phyloP scores from a whole-genome alignment of 2,329 filamentous ascomycete species.

The Berkeleyomyces rouxiae region DNA sequence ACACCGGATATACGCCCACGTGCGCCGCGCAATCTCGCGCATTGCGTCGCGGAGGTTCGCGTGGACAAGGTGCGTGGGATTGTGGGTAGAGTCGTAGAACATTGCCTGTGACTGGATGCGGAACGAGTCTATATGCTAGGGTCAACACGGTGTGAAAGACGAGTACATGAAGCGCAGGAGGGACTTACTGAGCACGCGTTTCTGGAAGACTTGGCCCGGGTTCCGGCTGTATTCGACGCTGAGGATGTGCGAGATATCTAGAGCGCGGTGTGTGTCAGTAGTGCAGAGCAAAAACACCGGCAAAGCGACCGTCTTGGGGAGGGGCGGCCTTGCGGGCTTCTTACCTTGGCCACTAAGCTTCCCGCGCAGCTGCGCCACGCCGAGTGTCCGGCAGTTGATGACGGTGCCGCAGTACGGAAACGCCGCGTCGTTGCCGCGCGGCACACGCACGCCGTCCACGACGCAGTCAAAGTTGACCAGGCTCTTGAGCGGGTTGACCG shows the following conservation, averaged over 20 bases:
- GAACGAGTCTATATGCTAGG: slow-evolving; percentile 37
- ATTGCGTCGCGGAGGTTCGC: slow-evolving; percentile 64
- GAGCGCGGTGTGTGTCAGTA: neutral
- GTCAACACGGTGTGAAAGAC: neutral
- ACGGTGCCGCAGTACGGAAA: slow-evolving; percentile 83
- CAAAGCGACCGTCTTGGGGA: no score
- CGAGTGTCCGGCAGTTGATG: slow-evolving; percentile 59
- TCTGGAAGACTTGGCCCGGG: slow-evolving; percentile 63
- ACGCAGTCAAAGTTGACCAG: slow-evolving; percentile 64
- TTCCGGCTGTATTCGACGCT: slow-evolving; percentile 60
- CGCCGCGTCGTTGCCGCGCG: slow-evolving; percentile 24
- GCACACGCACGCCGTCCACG: slow-evolving; percentile 36
- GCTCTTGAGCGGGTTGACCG: slow-evolving; percentile 61
- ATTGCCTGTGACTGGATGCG: slow-evolving; percentile 74
- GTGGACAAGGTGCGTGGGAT: slow-evolving; percentile 50
- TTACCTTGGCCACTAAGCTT: slow-evolving; percentile 34
- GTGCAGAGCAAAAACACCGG: neutral
- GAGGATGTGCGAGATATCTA: slow-evolving; percentile 46
- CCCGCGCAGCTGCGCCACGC: slow-evolving; percentile 53
- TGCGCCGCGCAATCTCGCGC: slow-evolving; percentile 60
- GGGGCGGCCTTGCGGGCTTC: slow-evolving; percentile 14
- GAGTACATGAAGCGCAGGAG: neutral
- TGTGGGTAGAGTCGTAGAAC: slow-evolving; percentile 68
- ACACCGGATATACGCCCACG: slow-evolving; percentile 43
- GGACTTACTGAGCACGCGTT: slow-evolving; percentile 53